Conservation (phyloP, 2,329 filamentous ascomycete species). For the Huntiella savannae region DNA sequence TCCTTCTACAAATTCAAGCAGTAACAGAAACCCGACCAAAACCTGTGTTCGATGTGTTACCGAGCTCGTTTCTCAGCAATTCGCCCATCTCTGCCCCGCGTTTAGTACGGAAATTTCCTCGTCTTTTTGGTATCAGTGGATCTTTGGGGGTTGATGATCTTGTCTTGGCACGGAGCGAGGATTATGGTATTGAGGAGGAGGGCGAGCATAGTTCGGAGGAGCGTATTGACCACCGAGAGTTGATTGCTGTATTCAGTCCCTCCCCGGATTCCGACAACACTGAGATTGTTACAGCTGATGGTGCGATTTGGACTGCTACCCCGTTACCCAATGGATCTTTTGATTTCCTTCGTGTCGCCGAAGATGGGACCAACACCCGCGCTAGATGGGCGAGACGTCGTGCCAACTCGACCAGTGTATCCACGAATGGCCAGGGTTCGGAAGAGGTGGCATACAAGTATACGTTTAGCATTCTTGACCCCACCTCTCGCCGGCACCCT, state of each 20-base stretch:
- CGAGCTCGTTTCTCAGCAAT: constrained; percentile 39
- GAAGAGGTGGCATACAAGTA: constrained; percentile 28
- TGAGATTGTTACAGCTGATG: constrained; percentile 49
- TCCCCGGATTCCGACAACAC: constrained; percentile 27
- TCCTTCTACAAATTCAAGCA: constrained; percentile 54
- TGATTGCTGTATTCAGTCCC: constrained; percentile 52
- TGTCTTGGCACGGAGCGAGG: constrained; percentile 50
- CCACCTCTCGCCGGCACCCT: constrained; percentile 49
- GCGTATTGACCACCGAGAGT: constrained; percentile 24
- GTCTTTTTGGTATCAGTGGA: constrained; percentile 42
- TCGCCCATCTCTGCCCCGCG: constrained; percentile 35
- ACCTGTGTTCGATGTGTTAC: constrained; percentile 56
- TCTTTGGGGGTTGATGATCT: constrained; percentile 50
- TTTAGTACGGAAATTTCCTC: constrained; percentile 40
- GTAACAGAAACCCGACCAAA: constrained; percentile 41
- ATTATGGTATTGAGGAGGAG: constrained; percentile 37
- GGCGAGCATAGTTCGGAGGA: constrained; percentile 28
- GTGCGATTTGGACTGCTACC: constrained; percentile 36
- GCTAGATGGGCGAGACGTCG: constrained; percentile 9
- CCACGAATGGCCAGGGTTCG: constrained; percentile 14
- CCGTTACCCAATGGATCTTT: constrained; percentile 37
- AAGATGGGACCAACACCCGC: constrained; percentile 3
- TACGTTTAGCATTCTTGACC: constrained; percentile 60
- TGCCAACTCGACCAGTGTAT: constrained; percentile 14
- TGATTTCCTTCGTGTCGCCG: constrained; percentile 37